Evolutionary conservation across 2,329 filamentous ascomycete genomes (phyloP).

Genomic region (Cladosporium cucumerinum): DNA sequence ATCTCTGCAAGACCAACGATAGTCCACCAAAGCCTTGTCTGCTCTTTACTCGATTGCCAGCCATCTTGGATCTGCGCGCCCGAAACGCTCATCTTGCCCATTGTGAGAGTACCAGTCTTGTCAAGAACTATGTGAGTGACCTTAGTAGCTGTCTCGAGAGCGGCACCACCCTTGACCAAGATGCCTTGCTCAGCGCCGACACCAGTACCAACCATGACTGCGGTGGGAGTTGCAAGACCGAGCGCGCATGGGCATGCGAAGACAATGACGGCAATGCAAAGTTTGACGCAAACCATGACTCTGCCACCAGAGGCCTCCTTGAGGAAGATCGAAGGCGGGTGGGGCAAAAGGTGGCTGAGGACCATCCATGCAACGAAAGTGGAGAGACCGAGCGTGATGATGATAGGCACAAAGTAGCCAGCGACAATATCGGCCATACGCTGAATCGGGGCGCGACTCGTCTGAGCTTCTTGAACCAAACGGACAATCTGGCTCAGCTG

Average conservation of each 20-base stretch:
- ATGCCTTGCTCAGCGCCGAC: constrained; percentile 94
- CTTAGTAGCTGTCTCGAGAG: constrained; percentile 84
- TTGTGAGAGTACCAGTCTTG: constrained; percentile 92
- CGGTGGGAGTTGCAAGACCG: constrained; percentile 92
- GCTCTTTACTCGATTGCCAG: constrained; percentile 69
- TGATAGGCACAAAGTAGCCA: constrained; percentile 89
- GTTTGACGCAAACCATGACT: constrained; percentile 93
- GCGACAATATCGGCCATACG: constrained; percentile 85
- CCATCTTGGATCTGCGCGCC: constrained; percentile 61
- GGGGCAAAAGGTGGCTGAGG: constrained; percentile 75
- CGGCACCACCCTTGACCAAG: constrained; percentile 93
- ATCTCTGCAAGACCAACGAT: constrained; percentile 92
- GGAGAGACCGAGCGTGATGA: constrained; percentile 75
- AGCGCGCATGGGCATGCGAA: constrained; percentile 96
- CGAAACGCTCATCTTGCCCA: constrained; percentile 92
- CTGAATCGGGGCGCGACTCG: constrained; percentile 89
- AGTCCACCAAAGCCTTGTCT: constrained; percentile 85
- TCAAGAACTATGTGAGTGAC: constrained; percentile 88
- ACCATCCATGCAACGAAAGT: constrained; percentile 96
- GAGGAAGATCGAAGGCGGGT: constrained; percentile 87
- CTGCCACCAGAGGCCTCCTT: constrained; percentile 79
- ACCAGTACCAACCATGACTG: constrained; percentile 98
- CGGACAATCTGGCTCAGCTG: constrained; percentile 98
- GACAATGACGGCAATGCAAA: constrained; percentile 97
- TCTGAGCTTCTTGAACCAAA: constrained; percentile 96